Conservation (phyloP, 2,329 filamentous ascomycete genomes). For the Cryphonectria parasitica region DNA sequence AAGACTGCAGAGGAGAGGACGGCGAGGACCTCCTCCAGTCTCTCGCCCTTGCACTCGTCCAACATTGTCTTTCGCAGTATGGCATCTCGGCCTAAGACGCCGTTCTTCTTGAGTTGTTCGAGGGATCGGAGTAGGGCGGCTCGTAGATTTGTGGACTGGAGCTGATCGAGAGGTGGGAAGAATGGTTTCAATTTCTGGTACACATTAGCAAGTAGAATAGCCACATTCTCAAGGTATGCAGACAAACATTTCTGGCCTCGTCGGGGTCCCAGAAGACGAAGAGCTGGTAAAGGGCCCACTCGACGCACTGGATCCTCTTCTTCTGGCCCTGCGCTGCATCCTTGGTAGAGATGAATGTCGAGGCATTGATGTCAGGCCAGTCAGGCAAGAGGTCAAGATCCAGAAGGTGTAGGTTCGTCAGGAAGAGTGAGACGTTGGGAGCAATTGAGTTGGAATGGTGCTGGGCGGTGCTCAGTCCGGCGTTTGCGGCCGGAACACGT, state of each 20-base stretch:
- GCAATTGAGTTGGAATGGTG: conserved; percentile 36
- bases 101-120: conserved; percentile 86
- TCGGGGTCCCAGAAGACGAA: conserved; percentile 83
- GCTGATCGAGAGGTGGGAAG: conserved; percentile 86
- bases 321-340: conserved; percentile 75
- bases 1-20: conserved; percentile 83
- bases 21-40: conserved; percentile 83
- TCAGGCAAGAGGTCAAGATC: conserved; percentile 76
- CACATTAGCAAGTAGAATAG: conserved; percentile 6
- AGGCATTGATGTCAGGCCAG: conserved; percentile 76
- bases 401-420: conserved; percentile 82
- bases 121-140: conserved; percentile 80
- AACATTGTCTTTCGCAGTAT: conserved; percentile 92
- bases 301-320: conserved; percentile 77
- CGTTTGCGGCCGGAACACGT: conserved; percentile 18
- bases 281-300: conserved; percentile 90
- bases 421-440: conserved; percentile 67
- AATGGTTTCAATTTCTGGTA: conserved; percentile 84
- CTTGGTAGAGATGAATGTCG: conserved; percentile 68
- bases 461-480: conserved; percentile 9
- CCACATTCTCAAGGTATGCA: neutral
- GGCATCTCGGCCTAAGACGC: conserved; percentile 76
- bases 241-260: conserved; percentile 70
- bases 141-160: conserved; percentile 89
- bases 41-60: conserved; percentile 92